These are phyloP conservation scores for Dysphania ambrosioides DNA, from an alignment of 148 eudicot genomes.

Conservation along the genomic window DNA sequence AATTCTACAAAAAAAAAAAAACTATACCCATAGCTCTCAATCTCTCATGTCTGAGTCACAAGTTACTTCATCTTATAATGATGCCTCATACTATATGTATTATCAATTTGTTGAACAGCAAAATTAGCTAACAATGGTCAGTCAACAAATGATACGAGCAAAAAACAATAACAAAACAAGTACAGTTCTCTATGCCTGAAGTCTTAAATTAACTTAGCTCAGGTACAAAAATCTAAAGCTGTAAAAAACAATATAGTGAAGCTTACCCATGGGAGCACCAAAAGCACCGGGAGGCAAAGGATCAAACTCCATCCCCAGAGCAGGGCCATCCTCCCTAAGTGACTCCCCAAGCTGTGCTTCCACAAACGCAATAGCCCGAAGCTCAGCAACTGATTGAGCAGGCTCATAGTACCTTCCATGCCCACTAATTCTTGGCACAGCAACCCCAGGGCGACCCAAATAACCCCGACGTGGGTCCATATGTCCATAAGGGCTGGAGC, in stretches of 20 bases:
- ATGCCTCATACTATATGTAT: no score
- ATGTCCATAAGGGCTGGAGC: constrained; percentile 51
- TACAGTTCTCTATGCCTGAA: not conserved
- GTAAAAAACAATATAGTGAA: not conserved
- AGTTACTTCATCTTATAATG: no score
- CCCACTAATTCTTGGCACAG: constrained; percentile 50
- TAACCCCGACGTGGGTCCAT: constrained; percentile 41
- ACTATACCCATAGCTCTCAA: no score
- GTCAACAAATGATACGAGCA: not conserved
- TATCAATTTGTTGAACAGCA: no score
- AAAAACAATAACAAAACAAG: not conserved
- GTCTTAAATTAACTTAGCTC: not conserved
- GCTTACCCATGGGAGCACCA: constrained; percentile 85
- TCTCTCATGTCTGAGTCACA: no score
- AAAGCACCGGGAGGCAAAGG: constrained; percentile 98
- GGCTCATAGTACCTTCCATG: constrained; percentile 61
- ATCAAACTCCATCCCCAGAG: constrained; percentile 97
- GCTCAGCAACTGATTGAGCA: constrained; percentile 54
- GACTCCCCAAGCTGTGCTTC: constrained; percentile 89
- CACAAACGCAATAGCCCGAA: constrained; percentile 63
- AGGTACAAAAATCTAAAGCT: not conserved
- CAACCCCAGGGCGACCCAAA: constrained; percentile 45
- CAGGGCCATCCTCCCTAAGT: constrained; percentile 86
- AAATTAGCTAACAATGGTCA: not conserved
- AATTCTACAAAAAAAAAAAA: no score